These are phyloP conservation scores for Diplodia sapinea DNA, from an alignment of 2,329 filamentous ascomycete genomes.

Conservation along the genomic window DNA sequence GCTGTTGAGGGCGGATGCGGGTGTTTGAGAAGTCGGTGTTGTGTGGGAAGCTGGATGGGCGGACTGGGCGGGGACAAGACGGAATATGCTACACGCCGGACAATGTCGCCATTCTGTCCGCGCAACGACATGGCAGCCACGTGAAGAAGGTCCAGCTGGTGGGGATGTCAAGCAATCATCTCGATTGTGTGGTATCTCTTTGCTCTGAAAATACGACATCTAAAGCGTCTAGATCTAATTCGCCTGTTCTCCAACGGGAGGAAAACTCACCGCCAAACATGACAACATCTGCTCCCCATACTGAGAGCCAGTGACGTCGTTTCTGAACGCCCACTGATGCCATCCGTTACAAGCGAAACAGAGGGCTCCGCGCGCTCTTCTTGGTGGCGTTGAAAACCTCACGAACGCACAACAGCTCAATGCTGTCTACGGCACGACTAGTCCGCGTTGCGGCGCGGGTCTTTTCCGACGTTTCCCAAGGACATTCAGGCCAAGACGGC, in stretches of 20 bases:
- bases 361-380: background rate
- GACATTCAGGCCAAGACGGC: background rate
- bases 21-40: too few species aligned
- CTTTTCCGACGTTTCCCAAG: too few species aligned
- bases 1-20: too few species aligned
- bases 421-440: background rate
- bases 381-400: background rate
- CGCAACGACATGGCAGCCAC: background rate
- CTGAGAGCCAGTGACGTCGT: slow-evolving; percentile 3
- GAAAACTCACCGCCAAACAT: background rate
- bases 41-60: background rate
- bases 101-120: background rate
- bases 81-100: background rate
- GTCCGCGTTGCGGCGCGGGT: background rate
- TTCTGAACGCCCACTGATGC: background rate
- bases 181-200: background rate
- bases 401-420: background rate
- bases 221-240: background rate
- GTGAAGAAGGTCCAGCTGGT: background rate
- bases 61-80: background rate
- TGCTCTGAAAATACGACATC: background rate
- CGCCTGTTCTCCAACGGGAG: background rate
- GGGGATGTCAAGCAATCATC: background rate
- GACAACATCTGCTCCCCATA: background rate
- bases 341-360: background rate